Evolutionary conservation across 257 asterid species (phyloP).

Genomic region (Craterostigma plantagineum): DNA sequence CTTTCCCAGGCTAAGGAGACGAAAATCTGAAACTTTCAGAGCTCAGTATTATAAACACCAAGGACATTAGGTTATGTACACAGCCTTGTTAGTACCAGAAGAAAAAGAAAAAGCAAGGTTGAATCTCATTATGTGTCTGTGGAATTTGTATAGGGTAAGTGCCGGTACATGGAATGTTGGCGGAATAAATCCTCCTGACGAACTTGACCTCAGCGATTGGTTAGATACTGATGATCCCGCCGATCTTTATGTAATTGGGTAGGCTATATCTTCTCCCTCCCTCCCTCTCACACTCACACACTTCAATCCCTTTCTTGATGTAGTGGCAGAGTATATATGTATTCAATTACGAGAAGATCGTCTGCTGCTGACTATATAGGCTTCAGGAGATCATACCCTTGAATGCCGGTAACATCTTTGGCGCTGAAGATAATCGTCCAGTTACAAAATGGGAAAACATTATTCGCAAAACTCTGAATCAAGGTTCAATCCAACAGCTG

Average conservation of each 20-base stretch:
- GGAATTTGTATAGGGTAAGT: slow-evolving; percentile 17
- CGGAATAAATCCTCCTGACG: slow-evolving; percentile 54
- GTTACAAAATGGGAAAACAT: slow-evolving; percentile 72
- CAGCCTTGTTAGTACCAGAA: no score
- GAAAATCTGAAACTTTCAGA: slow-evolving; percentile 80
- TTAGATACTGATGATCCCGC: slow-evolving; percentile 62
- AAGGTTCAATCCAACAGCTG: slow-evolving; percentile 64
- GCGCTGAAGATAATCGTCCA: slow-evolving; percentile 83
- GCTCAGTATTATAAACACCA: slow-evolving; percentile 60
- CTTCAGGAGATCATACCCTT: slow-evolving; percentile 93
- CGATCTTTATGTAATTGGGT: slow-evolving; percentile 82
- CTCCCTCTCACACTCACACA: background rate
- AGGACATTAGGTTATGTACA: slow-evolving; percentile 72
- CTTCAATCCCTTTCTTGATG: no score
- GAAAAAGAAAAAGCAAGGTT: background rate
- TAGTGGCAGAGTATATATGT: no score
- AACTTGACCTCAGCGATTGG: slow-evolving; percentile 64
- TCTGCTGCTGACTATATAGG: slow-evolving; percentile 19
- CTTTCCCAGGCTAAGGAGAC: slow-evolving; percentile 51
- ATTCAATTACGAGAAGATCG: background rate
- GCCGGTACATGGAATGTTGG: slow-evolving; percentile 79
- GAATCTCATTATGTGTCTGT: no score
- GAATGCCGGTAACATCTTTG: slow-evolving; percentile 87
- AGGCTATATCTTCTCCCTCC: no score
- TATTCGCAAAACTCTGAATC: slow-evolving; percentile 69